Conservation (phyloP, 148 eudicot genomes). For the Rhododendron henanense region DNA sequence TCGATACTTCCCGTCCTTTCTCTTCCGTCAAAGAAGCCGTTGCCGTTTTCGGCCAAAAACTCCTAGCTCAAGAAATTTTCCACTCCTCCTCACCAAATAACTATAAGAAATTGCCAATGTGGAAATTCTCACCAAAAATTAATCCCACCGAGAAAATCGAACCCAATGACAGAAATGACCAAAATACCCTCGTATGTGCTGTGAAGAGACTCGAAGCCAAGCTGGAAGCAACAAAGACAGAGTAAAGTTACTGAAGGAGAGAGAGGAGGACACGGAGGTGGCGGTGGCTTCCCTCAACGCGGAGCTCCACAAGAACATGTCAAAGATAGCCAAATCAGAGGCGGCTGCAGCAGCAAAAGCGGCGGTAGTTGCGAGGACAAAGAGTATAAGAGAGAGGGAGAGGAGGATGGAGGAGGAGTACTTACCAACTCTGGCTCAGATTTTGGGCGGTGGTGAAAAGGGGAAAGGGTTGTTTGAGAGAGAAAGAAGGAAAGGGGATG, state of each 20-base stretch:
- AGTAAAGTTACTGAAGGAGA: slow-evolving; percentile 64
- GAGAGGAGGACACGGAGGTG: slow-evolving; percentile 66
- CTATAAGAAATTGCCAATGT: background rate
- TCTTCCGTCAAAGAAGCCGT: background rate
- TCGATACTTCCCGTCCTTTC: background rate
- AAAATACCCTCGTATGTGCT: background rate
- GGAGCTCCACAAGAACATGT: slow-evolving; percentile 77
- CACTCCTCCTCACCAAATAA: slow-evolving; percentile 27
- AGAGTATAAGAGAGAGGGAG: slow-evolving; percentile 12
- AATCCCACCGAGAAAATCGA: slow-evolving; percentile 8
- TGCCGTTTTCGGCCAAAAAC: slow-evolving; percentile 28
- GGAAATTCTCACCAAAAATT: slow-evolving; percentile 22
- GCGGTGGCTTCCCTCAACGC: slow-evolving; percentile 72
- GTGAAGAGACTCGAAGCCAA: slow-evolving; percentile 57
- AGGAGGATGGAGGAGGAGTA: slow-evolving; percentile 21
- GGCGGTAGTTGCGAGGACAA: slow-evolving; percentile 9
- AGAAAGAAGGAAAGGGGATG: slow-evolving; percentile 12
- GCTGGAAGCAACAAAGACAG: slow-evolving; percentile 68
- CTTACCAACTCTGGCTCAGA: slow-evolving; percentile 47
- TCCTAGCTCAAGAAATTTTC: slow-evolving; percentile 34
- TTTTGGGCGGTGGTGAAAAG: slow-evolving; percentile 35
- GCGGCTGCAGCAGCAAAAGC: slow-evolving; percentile 44
- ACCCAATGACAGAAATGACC: background rate
- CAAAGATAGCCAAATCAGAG: slow-evolving; percentile 62
- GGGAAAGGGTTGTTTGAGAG: slow-evolving; percentile 10